Conservation (phyloP, 2,329 filamentous ascomycete species). For the Pseudocercospora eumusae region DNA sequence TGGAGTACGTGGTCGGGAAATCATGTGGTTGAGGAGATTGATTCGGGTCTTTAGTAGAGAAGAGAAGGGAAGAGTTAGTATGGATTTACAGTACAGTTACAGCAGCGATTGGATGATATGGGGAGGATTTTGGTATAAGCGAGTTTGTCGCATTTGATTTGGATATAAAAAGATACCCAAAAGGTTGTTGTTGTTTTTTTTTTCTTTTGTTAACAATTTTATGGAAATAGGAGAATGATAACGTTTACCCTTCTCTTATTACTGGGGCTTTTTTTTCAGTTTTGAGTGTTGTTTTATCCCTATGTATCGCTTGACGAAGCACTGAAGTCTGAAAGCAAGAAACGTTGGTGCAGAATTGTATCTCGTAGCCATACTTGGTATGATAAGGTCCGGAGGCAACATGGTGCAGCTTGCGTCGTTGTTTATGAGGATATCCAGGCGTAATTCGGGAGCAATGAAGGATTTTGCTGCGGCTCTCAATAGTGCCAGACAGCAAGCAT, state of each 20-base stretch:
- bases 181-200: too few species aligned
- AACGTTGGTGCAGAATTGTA: constrained; percentile 40
- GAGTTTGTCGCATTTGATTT: not conserved
- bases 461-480: constrained; percentile 25
- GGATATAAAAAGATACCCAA: constrained; percentile 9
- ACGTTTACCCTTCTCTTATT: too few species aligned
- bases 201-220: too few species aligned
- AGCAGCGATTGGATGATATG: not conserved
- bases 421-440: constrained; percentile 37
- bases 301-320: too few species aligned
- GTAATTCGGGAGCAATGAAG: constrained; percentile 20
- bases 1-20: constrained; percentile 38
- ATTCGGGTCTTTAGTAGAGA: constrained; percentile 35
- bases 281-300: too few species aligned
- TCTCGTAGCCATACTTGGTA: constrained; percentile 37
- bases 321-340: too few species aligned
- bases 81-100: constrained; percentile 1
- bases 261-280: too few species aligned
- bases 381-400: constrained; percentile 14
- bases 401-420: constrained; percentile 39
- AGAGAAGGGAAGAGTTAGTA: not conserved
- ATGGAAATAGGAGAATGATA: too few species aligned
- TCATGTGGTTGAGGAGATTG: constrained; percentile 39
- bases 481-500: too few species aligned
- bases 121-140: too few species aligned